Base-by-base conservation (phyloP, 2,329 filamentous ascomycete species). In the Aspergillus nomiae region DNA sequence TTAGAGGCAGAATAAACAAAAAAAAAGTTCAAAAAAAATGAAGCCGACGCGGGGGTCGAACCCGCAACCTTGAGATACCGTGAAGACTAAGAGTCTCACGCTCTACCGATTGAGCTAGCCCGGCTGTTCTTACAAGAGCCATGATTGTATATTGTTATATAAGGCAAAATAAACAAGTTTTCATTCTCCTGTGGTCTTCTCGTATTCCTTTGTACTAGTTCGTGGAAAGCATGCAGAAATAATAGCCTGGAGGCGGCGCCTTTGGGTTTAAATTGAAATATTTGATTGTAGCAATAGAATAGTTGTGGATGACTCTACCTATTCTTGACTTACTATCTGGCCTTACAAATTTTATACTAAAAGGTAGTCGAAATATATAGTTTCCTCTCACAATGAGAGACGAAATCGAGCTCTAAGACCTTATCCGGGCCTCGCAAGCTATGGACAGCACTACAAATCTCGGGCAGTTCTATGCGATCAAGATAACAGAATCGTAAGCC, bases 51-150 rank as follows among this genome's bases (percentile, higher is more conserved):
- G 76, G 75, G 76, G 76, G 73, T 78, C 75, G 75, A 78, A 78
- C 76, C 75, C 76, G 72, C 76, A 77, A 67, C 72, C 71, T 74
- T 75, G 73, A 74, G 76, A 74, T 76, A 26, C 34, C 51, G 51
- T 41, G 51, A 55, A 7, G 51, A 55, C 51, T 80, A 83, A 82
- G 78, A 82, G 79, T 79, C 80, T 80, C 80, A 82, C 76, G 77
- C 77, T 79, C 77, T 82, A 79, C 74, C 80, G 79, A 82, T 82
- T 82, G 80, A 82, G 80, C 80, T 82, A 82, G 77, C 79, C 80
- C 75, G 76, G 80, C 80, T 36, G 5, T 36, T 7, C 34, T 36
- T 36, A 7, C 7, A 7, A 7, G 12, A 0, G 2, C 0, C 4
- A 16, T 7, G 3, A 7, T 16, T 0, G 6, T 7, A 16, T 36